Percentiles rank a stretch among this genome's conserved stretches.
Evolutionary conservation across 805 yeast genomes (phyloP).

Genomic region (Wickerhamomyces sydowiorum): DNA sequence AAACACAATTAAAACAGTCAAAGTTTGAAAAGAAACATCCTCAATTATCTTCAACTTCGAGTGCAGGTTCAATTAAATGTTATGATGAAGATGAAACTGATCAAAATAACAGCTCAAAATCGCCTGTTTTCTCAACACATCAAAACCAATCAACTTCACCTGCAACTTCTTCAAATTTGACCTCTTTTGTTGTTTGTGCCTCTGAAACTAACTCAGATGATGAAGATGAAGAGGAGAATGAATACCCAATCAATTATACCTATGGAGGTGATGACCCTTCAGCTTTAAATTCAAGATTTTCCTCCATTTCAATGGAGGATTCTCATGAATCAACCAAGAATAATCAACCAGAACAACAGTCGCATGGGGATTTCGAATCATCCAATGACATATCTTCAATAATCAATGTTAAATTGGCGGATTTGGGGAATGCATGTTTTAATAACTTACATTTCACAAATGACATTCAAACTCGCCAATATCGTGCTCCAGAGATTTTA

Average conservation of each 20-base stretch:
- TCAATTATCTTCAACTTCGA: slow-evolving; percentile 2
- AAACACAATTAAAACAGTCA: too few relatives aligned
- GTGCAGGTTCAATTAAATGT: slow-evolving; percentile 10
- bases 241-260: background rate
- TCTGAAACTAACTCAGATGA: slow-evolving; percentile 10
- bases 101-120: background rate
- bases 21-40: slow-evolving; percentile 3
- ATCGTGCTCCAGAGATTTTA: slow-evolving; percentile 59
- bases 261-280: background rate
- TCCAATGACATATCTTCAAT: slow-evolving; percentile 1
- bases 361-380: background rate
- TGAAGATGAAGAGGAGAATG: slow-evolving; percentile 5
- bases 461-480: slow-evolving; percentile 66
- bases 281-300: slow-evolving; percentile 1
- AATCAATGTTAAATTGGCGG: slow-evolving; percentile 49
- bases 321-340: background rate
- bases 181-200: slow-evolving; percentile 2
- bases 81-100: slow-evolving; percentile 5
- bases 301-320: slow-evolving; percentile 1
- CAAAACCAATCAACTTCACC: background rate
- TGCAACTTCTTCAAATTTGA: background rate
- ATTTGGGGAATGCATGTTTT: slow-evolving; percentile 69
- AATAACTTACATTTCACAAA: slow-evolving; percentile 56
- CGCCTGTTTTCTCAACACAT: background rate
- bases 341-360: background rate